These are phyloP conservation scores for Parachaetomium inaequale DNA, from an alignment of 495 filamentous ascomycete species.

Conservation along the genomic window DNA sequence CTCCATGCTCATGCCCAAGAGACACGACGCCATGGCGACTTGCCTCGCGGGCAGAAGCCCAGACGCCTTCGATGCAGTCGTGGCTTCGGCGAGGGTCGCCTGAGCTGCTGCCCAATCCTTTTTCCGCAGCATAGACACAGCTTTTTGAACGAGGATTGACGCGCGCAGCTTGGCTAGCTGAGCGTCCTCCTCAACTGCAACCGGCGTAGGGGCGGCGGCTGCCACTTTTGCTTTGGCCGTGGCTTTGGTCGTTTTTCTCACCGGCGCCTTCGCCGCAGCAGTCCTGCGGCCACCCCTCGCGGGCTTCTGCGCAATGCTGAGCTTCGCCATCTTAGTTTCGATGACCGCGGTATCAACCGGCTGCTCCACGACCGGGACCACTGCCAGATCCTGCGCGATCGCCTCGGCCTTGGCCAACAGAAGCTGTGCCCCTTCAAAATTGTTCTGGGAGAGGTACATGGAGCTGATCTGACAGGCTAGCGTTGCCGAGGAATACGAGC, in stretches of 20 bases:
- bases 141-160: constrained; percentile 62
- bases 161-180: constrained; percentile 57
- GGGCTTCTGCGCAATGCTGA: constrained; percentile 41
- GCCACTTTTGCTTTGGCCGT: constrained; percentile 27
- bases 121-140: constrained; percentile 51
- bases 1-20: constrained; percentile 58
- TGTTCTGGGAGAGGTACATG: constrained; percentile 42
- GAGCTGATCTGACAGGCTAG: constrained; percentile 43
- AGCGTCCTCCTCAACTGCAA: constrained; percentile 43
- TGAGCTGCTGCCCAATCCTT: constrained; percentile 55
- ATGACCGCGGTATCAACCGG: constrained; percentile 26
- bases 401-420: constrained; percentile 41
- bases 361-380: constrained; percentile 13
- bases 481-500: constrained; percentile 46
- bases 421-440: constrained; percentile 36
- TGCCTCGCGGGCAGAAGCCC: constrained; percentile 44
- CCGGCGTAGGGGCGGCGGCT: constrained; percentile 19
- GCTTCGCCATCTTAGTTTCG: constrained; percentile 47
- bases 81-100: constrained; percentile 48
- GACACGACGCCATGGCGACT: constrained; percentile 55
- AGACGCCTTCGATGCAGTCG: constrained; percentile 39
- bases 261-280: constrained; percentile 17
- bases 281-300: constrained; percentile 21
- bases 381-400: constrained; percentile 31
- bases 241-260: constrained; percentile 20